Conservation (phyloP, 805 yeast species). For the Ogataea nakhonphanomensis region DNA sequence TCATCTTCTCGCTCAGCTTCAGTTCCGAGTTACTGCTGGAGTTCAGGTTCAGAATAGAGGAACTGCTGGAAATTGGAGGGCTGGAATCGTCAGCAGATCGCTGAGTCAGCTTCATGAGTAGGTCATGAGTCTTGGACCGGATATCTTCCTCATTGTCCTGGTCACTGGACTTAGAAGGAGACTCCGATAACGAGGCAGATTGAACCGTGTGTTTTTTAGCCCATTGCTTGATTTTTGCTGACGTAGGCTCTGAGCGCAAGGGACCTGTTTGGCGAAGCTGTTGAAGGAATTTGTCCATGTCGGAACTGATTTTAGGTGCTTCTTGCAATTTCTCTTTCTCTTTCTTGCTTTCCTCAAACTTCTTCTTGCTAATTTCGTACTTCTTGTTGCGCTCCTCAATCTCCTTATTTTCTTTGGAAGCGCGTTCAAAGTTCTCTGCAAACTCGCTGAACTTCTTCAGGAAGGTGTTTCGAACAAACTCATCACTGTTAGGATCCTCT, state of each 20-base stretch:
- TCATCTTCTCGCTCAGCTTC: slow-evolving; percentile 32
- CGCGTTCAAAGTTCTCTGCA: slow-evolving; percentile 73
- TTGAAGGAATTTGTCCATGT: slow-evolving; percentile 85
- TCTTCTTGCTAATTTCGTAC: slow-evolving; percentile 70
- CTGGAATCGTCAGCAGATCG: slow-evolving; percentile 13
- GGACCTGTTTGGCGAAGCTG: slow-evolving; percentile 86
- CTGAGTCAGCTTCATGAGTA: slow-evolving; percentile 25
- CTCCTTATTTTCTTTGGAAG: slow-evolving; percentile 71
- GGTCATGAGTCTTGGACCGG: slow-evolving; percentile 27
- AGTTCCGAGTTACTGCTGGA: slow-evolving; percentile 18
- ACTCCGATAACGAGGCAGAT: slow-evolving; percentile 29
- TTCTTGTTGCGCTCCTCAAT: slow-evolving; percentile 78
- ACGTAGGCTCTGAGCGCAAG: slow-evolving; percentile 66
- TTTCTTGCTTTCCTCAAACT: slow-evolving; percentile 43
- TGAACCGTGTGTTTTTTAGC: slow-evolving; percentile 52
- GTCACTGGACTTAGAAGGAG: slow-evolving; percentile 7
- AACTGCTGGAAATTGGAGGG: slow-evolving; percentile 16
- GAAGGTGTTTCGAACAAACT: slow-evolving; percentile 61
- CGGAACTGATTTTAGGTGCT: slow-evolving; percentile 32
- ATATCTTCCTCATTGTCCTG: slow-evolving; percentile 22
- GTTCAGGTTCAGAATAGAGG: slow-evolving; percentile 7
- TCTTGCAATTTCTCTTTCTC: slow-evolving; percentile 40
- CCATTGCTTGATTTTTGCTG: slow-evolving; percentile 77
- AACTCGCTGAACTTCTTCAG: slow-evolving; percentile 80
- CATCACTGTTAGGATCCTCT: slow-evolving; percentile 72